Percentiles rank a stretch among this genome's conserved stretches.
Conservation (phyloP, 257 asterid genomes). For the Capsicum pubescens region DNA sequence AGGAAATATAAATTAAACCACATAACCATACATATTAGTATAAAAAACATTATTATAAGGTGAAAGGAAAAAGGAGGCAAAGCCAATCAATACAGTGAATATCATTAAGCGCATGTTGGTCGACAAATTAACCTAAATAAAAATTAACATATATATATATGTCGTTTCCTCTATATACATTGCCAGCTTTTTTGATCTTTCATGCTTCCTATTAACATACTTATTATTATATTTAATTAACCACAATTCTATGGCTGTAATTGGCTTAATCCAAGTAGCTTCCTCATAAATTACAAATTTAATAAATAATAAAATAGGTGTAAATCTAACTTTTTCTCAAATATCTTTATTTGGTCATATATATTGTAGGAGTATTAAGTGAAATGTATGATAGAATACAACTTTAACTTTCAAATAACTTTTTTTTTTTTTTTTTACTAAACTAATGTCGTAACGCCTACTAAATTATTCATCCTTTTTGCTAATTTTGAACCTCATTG, state of each 20-base stretch:
- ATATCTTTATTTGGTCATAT: background rate
- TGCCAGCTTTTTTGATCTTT: background rate
- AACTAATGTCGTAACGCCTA: background rate
- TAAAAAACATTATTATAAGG: background rate
- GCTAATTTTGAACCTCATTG: too few relatives aligned
- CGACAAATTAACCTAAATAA: constrained; percentile 22
- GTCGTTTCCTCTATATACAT: constrained; percentile 23
- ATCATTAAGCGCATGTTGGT: constrained; percentile 20
- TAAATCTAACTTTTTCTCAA: background rate
- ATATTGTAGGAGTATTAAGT: too few relatives aligned
- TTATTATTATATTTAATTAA: background rate
- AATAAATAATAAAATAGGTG: background rate
- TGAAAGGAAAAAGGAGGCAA: background rate
- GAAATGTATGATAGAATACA: too few relatives aligned
- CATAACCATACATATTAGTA: background rate
- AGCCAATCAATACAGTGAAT: background rate
- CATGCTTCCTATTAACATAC: background rate
- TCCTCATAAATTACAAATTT: background rate
- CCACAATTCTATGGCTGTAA: background rate
- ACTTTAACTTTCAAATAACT: too few relatives aligned
- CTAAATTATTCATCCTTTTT: background rate
- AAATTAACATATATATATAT: background rate
- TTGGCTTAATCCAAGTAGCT: background rate
- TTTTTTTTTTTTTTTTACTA: background rate
- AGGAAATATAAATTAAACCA: background rate